Percentiles rank a stretch among this genome's conserved stretches.
Conservation (phyloP, 2,329 filamentous ascomycete species). For the Myriangium duriaei region DNA sequence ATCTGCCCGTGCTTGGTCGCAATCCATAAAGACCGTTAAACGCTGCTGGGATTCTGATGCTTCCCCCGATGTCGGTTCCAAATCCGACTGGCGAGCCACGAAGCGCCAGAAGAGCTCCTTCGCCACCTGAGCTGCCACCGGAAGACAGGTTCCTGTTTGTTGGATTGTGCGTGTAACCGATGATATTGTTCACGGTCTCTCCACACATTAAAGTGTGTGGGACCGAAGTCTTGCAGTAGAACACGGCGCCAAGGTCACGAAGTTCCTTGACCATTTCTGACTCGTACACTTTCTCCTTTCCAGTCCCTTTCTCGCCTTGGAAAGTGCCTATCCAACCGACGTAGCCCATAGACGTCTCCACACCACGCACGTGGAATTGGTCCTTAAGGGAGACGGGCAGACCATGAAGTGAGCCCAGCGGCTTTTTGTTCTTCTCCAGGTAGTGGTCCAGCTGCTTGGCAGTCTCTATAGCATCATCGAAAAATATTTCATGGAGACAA, state of each 20-base stretch:
- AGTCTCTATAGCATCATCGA: slow-evolving; percentile 31
- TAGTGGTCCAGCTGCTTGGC: slow-evolving; percentile 32
- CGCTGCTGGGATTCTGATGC: slow-evolving; percentile 45
- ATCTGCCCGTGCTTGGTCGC: slow-evolving; percentile 40
- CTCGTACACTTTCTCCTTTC: slow-evolving; percentile 40
- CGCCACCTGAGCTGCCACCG: slow-evolving; percentile 48
- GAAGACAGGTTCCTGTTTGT: slow-evolving; percentile 41
- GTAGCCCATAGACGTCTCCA: slow-evolving; percentile 44
- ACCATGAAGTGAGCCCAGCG: slow-evolving; percentile 36
- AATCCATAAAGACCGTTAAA: slow-evolving; percentile 48
- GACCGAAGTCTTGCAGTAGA: slow-evolving; percentile 45
- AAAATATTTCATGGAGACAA: slow-evolving; percentile 37
- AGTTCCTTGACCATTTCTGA: slow-evolving; percentile 47
- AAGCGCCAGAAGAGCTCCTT: slow-evolving; percentile 44
- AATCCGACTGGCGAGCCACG: slow-evolving; percentile 43
- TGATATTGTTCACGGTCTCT: slow-evolving; percentile 50
- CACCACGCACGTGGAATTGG: slow-evolving; percentile 37
- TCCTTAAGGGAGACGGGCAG: slow-evolving; percentile 38
- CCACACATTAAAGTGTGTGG: slow-evolving; percentile 46
- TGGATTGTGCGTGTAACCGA: slow-evolving; percentile 46
- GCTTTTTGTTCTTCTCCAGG: slow-evolving; percentile 23
- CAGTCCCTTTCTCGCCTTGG: slow-evolving; percentile 40
- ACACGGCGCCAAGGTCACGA: slow-evolving; percentile 39
- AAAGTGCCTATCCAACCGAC: slow-evolving; percentile 53
- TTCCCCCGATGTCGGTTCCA: slow-evolving; percentile 46